Evolutionary conservation across 139 green algal species (phyloP).

Genomic region (Chlorella sp.): DNA sequence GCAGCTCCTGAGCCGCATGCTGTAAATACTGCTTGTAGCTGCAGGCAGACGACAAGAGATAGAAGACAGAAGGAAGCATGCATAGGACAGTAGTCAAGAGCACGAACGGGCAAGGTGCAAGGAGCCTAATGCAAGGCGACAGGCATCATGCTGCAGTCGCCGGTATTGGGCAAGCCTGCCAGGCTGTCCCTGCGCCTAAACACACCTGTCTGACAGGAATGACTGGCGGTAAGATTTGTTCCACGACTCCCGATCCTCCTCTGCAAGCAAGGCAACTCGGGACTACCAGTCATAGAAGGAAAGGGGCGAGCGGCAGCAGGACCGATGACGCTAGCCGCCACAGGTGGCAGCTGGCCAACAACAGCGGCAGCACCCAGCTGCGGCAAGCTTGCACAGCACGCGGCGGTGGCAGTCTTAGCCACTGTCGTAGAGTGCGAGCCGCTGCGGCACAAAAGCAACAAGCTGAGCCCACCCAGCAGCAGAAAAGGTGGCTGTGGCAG

Average conservation of each 20-base stretch:
- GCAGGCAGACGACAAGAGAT: neutral
- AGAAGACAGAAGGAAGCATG: neutral
- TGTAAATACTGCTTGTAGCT: slow-evolving; percentile 41
- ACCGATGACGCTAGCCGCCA: no score
- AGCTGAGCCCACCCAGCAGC: no score
- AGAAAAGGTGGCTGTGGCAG: neutral
- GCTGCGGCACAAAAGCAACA: neutral
- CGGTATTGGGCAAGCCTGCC: no score
- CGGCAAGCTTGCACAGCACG: neutral
- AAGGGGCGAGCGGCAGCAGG: neutral
- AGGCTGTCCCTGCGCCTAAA: no score
- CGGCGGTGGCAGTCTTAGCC: no score
- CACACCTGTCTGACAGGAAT: slow-evolving; percentile 8
- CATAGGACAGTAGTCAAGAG: no score
- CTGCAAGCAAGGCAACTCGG: slow-evolving; percentile 7
- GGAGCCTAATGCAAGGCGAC: neutral
- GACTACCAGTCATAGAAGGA: neutral
- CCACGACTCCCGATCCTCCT: slow-evolving; percentile 45
- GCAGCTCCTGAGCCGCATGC: slow-evolving; percentile 22
- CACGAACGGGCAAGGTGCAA: neutral
- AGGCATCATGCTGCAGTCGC: neutral
- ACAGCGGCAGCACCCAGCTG: neutral
- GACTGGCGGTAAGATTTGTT: slow-evolving; percentile 33
- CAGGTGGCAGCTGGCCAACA: no score
- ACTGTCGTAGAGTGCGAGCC: neutral